phyloP scores from a whole-genome alignment of 139 green algal species.

The Picochlorum sp. region DNA sequence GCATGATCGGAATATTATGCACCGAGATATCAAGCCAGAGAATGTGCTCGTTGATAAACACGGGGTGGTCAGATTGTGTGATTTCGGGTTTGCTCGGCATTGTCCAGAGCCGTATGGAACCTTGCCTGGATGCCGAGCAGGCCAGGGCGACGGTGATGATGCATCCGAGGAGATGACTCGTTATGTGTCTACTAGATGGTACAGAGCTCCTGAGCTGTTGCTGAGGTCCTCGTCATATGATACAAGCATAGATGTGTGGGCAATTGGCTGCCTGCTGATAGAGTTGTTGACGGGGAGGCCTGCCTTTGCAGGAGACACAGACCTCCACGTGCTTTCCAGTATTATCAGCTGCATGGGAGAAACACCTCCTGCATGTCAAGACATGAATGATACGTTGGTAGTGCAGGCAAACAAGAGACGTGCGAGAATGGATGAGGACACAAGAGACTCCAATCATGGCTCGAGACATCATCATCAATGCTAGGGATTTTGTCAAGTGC shows the following conservation, averaged over 20 bases:
- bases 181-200: slow-evolving; percentile 93
- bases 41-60: slow-evolving; percentile 77
- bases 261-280: slow-evolving; percentile 95
- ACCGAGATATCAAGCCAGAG: slow-evolving; percentile 85
- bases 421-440: too few species aligned
- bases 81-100: slow-evolving; percentile 85
- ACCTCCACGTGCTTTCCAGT: slow-evolving; percentile 85
- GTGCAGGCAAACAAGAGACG: too few species aligned
- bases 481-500: too few species aligned
- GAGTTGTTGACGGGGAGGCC: slow-evolving; percentile 87
- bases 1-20: slow-evolving; percentile 22
- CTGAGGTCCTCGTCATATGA: slow-evolving; percentile 96
- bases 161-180: slow-evolving; percentile 72
- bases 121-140: slow-evolving; percentile 80
- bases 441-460: too few species aligned
- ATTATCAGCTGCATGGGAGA: too few species aligned
- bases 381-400: too few species aligned
- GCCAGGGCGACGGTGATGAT: slow-evolving; percentile 66
- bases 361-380: too few species aligned
- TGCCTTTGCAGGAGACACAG: slow-evolving; percentile 93
- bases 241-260: slow-evolving; percentile 94
- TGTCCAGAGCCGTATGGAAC: slow-evolving; percentile 62
- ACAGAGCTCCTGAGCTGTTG: slow-evolving; percentile 90
- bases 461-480: too few species aligned
- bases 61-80: slow-evolving; percentile 80